Evolutionary conservation across 2,329 filamentous ascomycete species (phyloP), one percentile per base, ranked within the genome.

Genomic region (Rhytidhysteron rufulum): DNA sequence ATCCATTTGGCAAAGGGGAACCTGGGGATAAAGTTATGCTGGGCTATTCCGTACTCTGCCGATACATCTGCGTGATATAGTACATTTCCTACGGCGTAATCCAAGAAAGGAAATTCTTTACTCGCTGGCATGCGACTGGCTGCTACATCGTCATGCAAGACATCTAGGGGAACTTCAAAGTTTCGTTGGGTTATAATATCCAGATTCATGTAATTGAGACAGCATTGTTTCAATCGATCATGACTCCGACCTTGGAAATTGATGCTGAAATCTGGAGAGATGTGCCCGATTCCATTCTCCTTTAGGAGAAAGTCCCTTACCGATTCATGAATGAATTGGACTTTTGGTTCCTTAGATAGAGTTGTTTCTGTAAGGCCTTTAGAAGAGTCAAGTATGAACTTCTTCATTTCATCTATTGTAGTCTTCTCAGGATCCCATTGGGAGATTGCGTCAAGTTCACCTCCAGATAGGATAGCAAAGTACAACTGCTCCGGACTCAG

Each of bases 191-290:
- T 15, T 9, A 33, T 24, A 30, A 45, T 43, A 40, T 58, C 47
- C 18, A 54, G 34, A 13, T 33, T 49, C 2, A 77, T 43, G 41
- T 77, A 72, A 1, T 37, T 40, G 2, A 57, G 37, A 43, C 74
- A 79, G 40, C 66, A 71, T 34, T 63, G 34, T 44, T 69, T 76
- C 5, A 77, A 51, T 15, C 39, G 51, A 1, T 76, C 66, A 30
- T 79, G 65, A 34, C 70, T 63, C 27, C 47, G 38, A 1, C 58
- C 53, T 20, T 58, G 39, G 16, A 67, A 56, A 20, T 67, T 60
- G 3, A 36, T 43, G n/a, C 37, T 44, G 25, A 64, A 41, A 1
- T 66, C 58, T 4, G 66, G 54, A 57, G 54, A 63, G 9, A 70
- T 45, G 17, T 45, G 38, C 27, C 45, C 24, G 0, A 56, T 40